A percentile compares a stretch with the other conserved stretches of the same genome.
Conservation (phyloP, 2,329 filamentous ascomycete species). For the Fusarium sambucinum region DNA sequence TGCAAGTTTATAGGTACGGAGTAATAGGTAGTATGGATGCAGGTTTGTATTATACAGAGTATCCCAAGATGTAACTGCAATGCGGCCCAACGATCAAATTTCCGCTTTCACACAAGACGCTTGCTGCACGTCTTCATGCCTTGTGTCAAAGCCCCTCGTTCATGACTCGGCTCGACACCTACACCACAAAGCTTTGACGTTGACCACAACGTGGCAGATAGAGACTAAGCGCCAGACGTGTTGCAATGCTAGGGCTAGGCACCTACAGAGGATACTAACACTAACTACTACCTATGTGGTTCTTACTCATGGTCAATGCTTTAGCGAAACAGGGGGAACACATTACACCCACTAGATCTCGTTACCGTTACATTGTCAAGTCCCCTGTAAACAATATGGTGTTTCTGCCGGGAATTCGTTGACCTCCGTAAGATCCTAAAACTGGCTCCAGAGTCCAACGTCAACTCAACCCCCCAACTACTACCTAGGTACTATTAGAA, state of each 20-base stretch:
- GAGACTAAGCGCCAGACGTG: slow-evolving; percentile 5
- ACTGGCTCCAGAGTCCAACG: slow-evolving; percentile 18
- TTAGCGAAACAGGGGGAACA: background rate
- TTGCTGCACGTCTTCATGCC: slow-evolving; percentile 23
- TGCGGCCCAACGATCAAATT: slow-evolving; percentile 23
- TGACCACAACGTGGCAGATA: slow-evolving; percentile 35
- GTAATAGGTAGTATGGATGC: background rate
- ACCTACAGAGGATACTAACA: background rate
- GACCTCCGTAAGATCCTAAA: slow-evolving; percentile 9
- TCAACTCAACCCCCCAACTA: background rate
- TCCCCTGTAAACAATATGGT: slow-evolving; percentile 9
- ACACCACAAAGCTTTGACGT: slow-evolving; percentile 16
- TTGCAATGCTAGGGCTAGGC: background rate
- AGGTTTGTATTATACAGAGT: slow-evolving; percentile 4
- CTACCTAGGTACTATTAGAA: too few relatives aligned
- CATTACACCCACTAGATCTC: slow-evolving; percentile 9
- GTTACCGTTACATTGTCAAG: slow-evolving; percentile 20
- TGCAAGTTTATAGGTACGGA: background rate
- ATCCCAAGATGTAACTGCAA: slow-evolving; percentile 13
- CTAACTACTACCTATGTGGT: background rate
- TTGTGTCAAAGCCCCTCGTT: slow-evolving; percentile 1
- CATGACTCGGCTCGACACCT: slow-evolving; percentile 12
- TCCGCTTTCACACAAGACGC: slow-evolving; percentile 7
- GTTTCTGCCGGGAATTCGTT: slow-evolving; percentile 1
- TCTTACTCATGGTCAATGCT: background rate